Conservation (phyloP, 495 filamentous ascomycete genomes). For the Letharia columbiana region DNA sequence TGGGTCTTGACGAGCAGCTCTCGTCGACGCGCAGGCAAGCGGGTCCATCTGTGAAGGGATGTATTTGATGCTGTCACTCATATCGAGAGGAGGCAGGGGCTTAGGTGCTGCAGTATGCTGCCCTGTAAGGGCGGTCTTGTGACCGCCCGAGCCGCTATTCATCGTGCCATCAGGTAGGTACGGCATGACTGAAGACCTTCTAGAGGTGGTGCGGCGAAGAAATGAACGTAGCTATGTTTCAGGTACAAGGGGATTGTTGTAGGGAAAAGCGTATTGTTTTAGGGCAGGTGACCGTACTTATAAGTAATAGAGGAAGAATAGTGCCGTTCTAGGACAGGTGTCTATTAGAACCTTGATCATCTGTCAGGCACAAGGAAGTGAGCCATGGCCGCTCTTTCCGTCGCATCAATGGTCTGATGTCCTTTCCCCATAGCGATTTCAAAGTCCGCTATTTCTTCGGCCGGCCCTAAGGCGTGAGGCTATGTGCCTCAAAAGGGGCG, state of each 20-base stretch:
- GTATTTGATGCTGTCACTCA: slow-evolving; percentile 10
- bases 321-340: neutral
- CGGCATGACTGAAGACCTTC: slow-evolving; percentile 7
- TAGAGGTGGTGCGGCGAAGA: neutral
- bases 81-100: neutral
- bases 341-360: neutral
- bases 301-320: neutral
- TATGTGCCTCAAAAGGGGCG: neutral
- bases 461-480: neutral
- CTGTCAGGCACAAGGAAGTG: neutral
- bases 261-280: neutral
- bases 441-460: neutral
- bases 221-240: neutral
- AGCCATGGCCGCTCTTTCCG: neutral
- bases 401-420: neutral
- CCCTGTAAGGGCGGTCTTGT: neutral
- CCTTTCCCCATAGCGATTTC: neutral
- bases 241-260: neutral
- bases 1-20: slow-evolving; percentile 14
- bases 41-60: slow-evolving; percentile 22
- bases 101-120: neutral
- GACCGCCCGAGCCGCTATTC: neutral
- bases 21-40: slow-evolving; percentile 10
- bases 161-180: neutral
- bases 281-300: neutral